phyloP scores from a whole-genome alignment of 108 stramenopile species.

The Skeletonema tropicum region DNA sequence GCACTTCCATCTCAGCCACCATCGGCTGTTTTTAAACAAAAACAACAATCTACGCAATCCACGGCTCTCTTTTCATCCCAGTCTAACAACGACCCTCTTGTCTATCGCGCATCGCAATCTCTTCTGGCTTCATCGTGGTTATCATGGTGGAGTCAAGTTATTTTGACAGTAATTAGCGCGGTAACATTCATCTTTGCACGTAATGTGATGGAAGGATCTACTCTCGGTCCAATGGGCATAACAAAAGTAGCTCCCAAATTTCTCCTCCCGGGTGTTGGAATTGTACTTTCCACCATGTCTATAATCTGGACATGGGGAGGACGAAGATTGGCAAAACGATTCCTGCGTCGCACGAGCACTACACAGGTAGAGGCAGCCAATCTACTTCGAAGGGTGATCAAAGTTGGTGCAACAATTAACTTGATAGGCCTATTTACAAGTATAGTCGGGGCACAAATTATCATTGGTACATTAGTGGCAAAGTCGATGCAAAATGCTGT shows the following conservation, averaged over 20 bases:
- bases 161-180: slow-evolving; percentile 73
- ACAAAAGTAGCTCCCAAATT: slow-evolving; percentile 54
- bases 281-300: slow-evolving; percentile 52
- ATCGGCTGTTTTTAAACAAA: not conserved
- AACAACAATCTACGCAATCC: not conserved
- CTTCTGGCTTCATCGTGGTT: slow-evolving; percentile 70
- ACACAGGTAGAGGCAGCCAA: slow-evolving; percentile 66
- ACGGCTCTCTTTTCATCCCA: not conserved
- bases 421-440: slow-evolving; percentile 83
- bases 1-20: not conserved
- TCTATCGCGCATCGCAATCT: slow-evolving; percentile 35
- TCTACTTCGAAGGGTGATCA: slow-evolving; percentile 74
- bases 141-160: slow-evolving; percentile 90
- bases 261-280: slow-evolving; percentile 65
- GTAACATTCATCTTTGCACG: slow-evolving; percentile 84
- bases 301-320: slow-evolving; percentile 91
- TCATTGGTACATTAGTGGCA: slow-evolving; percentile 88
- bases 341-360: slow-evolving; percentile 45
- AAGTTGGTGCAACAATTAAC: slow-evolving; percentile 75
- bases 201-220: slow-evolving; percentile 49
- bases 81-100: slow-evolving; percentile 37
- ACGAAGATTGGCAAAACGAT: slow-evolving; percentile 66
- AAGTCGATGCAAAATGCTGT: slow-evolving; percentile 69
- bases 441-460: slow-evolving; percentile 86
- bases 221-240: slow-evolving; percentile 19